Evolutionary conservation across 1,139 yeast species (phyloP), one percentile per base, ranked within the genome.

Genomic region (Candida sp.): DNA sequence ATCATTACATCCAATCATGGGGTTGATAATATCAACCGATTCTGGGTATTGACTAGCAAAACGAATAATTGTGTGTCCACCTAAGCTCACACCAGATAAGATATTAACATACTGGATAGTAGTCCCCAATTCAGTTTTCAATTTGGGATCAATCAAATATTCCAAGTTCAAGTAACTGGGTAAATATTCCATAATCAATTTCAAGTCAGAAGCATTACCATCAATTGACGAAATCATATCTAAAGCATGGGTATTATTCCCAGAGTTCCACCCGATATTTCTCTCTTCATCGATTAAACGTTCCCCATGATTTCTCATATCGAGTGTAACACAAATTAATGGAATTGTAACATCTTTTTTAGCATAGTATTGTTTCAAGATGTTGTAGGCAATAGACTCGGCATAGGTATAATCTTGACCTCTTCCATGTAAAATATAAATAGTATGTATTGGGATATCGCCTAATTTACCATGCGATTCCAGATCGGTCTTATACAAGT

Each of bases 271-370:
- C 29, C 60, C 63, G 4, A 53, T 41, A 55, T 80, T 80, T 38
- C 64, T 64, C 12, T 36, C 33, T 1, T 48, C 52, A 41, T 71
- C 66, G 2, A 79, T 57, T 7, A 55, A 41, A 36, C 89, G 61
- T 33, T 58, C 60, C 1, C 89, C 89, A 53, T 84, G 89, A 60
- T 84, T 83, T 45, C 84, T 68, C 44, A 66, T 62, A 52, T 84
- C 89, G 56, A 80, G 80, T 0, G 82, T 66, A 9, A 80, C 75
- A 40, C 79, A 75, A 32, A 81, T 62, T 39, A 77, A 55, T 3
- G 76, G 67, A 22, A 53, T 52, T 25, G 54, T 44, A 9, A 47
- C 46, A 2, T 43, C 45, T 41, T 56, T 55, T 22, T 55, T 50
- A 6, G 46, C 43, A 40, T 64, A 56, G 49, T 60, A 64, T 39